Conservation (phyloP, 805 yeast genomes). For the Yamadazyma scolyti region DNA sequence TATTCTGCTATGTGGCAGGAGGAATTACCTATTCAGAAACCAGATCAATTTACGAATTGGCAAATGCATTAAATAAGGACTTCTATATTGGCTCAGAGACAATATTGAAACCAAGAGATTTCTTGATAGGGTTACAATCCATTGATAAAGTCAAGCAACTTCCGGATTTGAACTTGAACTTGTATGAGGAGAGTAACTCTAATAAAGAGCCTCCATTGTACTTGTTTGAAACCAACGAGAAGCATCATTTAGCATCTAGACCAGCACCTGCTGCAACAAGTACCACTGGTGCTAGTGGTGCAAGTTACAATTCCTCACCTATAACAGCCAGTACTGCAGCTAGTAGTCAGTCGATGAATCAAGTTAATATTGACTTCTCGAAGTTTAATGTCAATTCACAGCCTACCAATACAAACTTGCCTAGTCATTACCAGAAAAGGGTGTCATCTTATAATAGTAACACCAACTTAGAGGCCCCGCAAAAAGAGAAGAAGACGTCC, state of each 20-base stretch:
- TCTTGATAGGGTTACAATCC: slow-evolving; percentile 39
- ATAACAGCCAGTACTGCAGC: slow-evolving; percentile 2
- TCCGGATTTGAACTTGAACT: slow-evolving; percentile 38
- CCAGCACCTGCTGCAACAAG: slow-evolving; percentile 1
- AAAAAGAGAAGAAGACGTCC: slow-evolving; percentile 38
- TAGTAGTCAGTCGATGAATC: slow-evolving; percentile 4
- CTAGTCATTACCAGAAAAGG: slow-evolving; percentile 24
- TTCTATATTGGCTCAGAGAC: slow-evolving; percentile 81
- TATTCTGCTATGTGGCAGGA: slow-evolving; percentile 82
- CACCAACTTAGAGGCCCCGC: slow-evolving; percentile 3
- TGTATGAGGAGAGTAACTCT: slow-evolving; percentile 21
- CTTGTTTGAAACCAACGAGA: slow-evolving; percentile 31
- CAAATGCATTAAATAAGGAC: slow-evolving; percentile 60
- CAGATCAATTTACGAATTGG: slow-evolving; percentile 69
- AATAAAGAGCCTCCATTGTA: slow-evolving; percentile 41
- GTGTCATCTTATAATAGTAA: slow-evolving; percentile 7
- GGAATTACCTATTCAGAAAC: slow-evolving; percentile 85
- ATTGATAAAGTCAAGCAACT: slow-evolving; percentile 38
- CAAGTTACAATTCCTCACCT: no score
- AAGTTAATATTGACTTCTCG: slow-evolving; percentile 12
- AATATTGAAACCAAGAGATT: slow-evolving; percentile 55
- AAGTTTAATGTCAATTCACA: slow-evolving; percentile 9
- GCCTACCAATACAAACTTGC: slow-evolving; percentile 12
- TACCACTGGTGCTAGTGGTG: not conserved
- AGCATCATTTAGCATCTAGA: slow-evolving; percentile 10